Evolutionary conservation across 371 early-diverging fungal species (phyloP).

Genomic region (Mucor circinelloides): DNA sequence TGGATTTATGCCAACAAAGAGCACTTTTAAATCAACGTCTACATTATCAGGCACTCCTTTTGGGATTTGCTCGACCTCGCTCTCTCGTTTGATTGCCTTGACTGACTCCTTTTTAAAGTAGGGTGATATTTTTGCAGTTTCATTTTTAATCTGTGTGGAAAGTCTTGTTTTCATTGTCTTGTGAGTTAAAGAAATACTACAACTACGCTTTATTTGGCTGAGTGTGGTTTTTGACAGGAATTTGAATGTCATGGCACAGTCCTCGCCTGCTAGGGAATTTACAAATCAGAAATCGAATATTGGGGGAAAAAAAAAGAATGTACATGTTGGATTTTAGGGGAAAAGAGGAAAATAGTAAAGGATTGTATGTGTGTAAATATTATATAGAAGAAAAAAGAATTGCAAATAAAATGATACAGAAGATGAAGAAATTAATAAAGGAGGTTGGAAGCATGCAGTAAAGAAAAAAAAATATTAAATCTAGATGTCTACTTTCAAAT

Average conservation of each 20-base stretch:
- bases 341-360: not conserved
- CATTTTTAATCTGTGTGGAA: not conserved
- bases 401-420: slow-evolving; percentile 3
- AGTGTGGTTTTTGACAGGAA: not conserved
- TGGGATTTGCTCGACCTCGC: not conserved
- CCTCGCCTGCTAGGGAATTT: not conserved
- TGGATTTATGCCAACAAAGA: slow-evolving; percentile 83
- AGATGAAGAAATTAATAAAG: not conserved
- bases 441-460: not conserved
- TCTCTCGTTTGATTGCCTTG: not conserved
- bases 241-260: slow-evolving; percentile 1
- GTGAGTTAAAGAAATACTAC: not conserved
- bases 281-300: not conserved
- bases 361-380: not conserved
- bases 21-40: slow-evolving; percentile 64
- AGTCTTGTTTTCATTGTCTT: not conserved
- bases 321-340: not conserved
- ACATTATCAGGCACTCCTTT: slow-evolving; percentile 58
- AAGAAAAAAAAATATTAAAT: not conserved
- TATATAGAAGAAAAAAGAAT: not conserved
- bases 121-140: not conserved
- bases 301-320: not conserved
- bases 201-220: not conserved
- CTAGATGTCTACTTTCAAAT: slow-evolving; percentile 5
- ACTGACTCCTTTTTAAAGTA: not conserved